A percentile compares a stretch with the other conserved stretches of the same genome.
Conservation (phyloP, 345 rosid species). For the Carallia pectinifolia region DNA sequence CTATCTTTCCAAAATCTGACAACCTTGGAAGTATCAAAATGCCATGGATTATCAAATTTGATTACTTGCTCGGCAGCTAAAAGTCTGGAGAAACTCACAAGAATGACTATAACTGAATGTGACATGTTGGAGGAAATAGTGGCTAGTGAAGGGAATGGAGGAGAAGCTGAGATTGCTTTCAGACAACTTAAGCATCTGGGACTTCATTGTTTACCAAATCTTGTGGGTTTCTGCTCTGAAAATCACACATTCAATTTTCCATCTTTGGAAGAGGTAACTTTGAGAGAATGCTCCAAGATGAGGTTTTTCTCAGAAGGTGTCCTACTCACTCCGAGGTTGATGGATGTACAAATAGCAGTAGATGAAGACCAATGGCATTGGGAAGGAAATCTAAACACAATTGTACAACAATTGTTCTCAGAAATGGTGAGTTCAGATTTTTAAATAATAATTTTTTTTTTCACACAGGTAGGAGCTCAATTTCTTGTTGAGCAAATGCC, state of each 20-base stretch:
- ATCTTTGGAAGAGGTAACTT: background rate
- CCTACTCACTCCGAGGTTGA: background rate
- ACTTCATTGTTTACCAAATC: slow-evolving; percentile 15
- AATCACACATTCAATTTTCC: slow-evolving; percentile 1
- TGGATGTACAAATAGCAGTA: background rate
- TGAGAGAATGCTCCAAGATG: slow-evolving; percentile 7
- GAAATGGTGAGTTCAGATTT: background rate
- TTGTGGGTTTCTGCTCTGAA: slow-evolving; percentile 8
- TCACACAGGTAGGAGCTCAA: too few species aligned
- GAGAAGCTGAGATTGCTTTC: slow-evolving; percentile 10
- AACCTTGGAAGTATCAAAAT: slow-evolving; percentile 5
- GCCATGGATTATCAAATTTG: slow-evolving; percentile 15
- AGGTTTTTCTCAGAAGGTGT: background rate
- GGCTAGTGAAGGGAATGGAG: slow-evolving; percentile 1
- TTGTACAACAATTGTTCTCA: background rate
- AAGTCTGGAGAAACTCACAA: slow-evolving; percentile 15
- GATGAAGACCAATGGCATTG: background rate
- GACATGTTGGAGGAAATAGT: slow-evolving; percentile 17
- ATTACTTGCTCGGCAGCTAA: slow-evolving; percentile 13
- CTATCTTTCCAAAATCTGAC: slow-evolving; percentile 18
- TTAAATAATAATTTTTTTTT: too few species aligned
- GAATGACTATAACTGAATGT: slow-evolving; percentile 18
- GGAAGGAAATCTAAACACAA: background rate
- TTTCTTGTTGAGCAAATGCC: too few species aligned
- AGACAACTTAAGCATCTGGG: slow-evolving; percentile 6